Base-by-base conservation (phyloP, 1,139 yeast genomes). In the Geotrichum klebahnii region DNA sequence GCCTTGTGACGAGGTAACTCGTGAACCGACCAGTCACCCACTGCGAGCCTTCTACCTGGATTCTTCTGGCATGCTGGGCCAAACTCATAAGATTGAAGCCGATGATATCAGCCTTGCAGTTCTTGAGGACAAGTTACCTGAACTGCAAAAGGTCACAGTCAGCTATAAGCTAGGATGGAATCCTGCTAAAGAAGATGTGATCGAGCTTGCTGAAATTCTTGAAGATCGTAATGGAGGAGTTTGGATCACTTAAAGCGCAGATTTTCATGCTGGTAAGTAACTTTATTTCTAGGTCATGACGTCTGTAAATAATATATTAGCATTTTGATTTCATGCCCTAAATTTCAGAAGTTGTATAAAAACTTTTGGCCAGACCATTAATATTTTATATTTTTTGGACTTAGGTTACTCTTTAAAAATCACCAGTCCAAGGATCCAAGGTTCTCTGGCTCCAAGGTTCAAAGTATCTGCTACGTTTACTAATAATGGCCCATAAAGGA, bases 81-180 rank as follows among this genome's bases (percentile, higher is more conserved):
- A 92, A 46, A 77, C 88, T 5, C 79, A 82, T 22, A 86, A 87
- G 62, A 70, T 92, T 28, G 88, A 86, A 59, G 96, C 97, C 0
- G 84, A 87, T 57, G 97, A 90, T 65, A 72, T 92, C 55, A 86
- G 95, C 0, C 76, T 89, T 47, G 97, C 97, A 0, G 69, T 90
- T 17, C 76, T 80, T 60, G 97, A 89, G 55, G 82, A 79, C 8
- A 71, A 95, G 59, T 68, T 92, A 19, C 96, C 96, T 0, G 59
- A 72, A 42, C 71, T 92, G 60, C 74, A 76, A 55, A 77, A 77
- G 48, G 72, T 92, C 2, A 74, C 83, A 44, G 76, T 89, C 45
- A 83, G 94, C 17, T 78, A 84, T 23, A 82, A 83, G 65, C 69
- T 92, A 39, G 96, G 97, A 3, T 92, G 98, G 98, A 82, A 85